These are phyloP conservation scores for Cyathus striatus DNA, from an alignment of 768 basidiomycete genomes.

Conservation along the genomic window DNA sequence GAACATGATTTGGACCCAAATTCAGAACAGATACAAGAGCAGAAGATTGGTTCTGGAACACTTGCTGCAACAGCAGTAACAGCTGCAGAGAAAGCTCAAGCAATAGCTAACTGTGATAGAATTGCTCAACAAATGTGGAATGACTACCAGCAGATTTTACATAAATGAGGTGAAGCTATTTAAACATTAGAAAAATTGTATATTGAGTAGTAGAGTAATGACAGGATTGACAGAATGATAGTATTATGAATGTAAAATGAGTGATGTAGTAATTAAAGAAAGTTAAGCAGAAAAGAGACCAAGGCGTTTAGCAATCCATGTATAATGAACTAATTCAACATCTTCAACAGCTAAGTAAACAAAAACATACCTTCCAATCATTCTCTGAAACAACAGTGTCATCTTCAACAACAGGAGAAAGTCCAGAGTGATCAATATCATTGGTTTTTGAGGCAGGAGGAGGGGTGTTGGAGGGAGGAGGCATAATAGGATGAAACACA, in stretches of 20 bases:
- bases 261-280: no score
- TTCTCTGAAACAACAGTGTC: background rate
- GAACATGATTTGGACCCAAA: constrained; percentile 2
- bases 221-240: background rate
- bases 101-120: constrained; percentile 8
- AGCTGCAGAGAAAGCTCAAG: constrained; percentile 2
- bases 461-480: background rate
- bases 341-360: background rate
- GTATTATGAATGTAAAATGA: constrained; percentile 1
- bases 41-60: constrained; percentile 5
- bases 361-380: background rate
- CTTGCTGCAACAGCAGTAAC: constrained; percentile 4
- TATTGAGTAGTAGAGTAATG: constrained; percentile 2
- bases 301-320: background rate
- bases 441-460: background rate
- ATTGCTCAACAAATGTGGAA: constrained; percentile 16
- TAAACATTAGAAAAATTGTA: constrained; percentile 2
- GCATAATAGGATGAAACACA: constrained; percentile 6
- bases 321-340: background rate
- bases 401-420: background rate
- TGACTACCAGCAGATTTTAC: constrained; percentile 4
- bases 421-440: background rate
- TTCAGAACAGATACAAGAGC: constrained; percentile 2
- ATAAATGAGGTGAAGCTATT: background rate
- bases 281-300: background rate